Evolutionary conservation across 2,329 filamentous ascomycete genomes (phyloP).

Genomic region (Ceratocystis variospora): DNA sequence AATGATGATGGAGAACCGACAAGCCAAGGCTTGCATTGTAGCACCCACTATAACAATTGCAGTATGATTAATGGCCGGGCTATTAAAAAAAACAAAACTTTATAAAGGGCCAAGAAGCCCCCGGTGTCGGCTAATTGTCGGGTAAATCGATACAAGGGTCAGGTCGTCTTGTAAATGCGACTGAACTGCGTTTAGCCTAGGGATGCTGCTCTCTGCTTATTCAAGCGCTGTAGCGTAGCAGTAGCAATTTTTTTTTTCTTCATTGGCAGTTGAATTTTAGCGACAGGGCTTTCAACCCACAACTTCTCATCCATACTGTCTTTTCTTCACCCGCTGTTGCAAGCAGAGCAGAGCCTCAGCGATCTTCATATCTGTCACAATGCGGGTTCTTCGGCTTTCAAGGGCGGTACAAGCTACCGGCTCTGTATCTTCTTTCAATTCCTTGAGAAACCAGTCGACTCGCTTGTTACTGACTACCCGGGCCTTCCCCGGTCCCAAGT

Average conservation of each 20-base stretch:
- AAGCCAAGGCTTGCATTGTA: background rate
- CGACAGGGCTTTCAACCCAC: background rate
- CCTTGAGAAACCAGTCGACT: conserved; percentile 12
- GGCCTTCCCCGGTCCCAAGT: conserved; percentile 5
- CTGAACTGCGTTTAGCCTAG: background rate
- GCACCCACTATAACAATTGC: background rate
- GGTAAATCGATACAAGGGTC: background rate
- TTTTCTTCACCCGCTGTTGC: background rate
- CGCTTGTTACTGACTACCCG: conserved; percentile 11
- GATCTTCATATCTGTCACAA: conserved; percentile 9
- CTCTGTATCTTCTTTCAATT: conserved; percentile 7
- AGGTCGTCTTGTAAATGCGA: background rate
- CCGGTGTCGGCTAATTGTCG: background rate
- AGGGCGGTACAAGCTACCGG: conserved; percentile 11
- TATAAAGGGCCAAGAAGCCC: background rate
- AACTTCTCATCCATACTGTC: background rate
- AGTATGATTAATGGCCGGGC: background rate
- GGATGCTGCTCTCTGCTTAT: background rate
- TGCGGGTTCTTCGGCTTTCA: conserved; percentile 18
- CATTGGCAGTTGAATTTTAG: background rate
- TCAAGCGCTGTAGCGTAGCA: background rate
- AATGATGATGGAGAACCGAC: background rate
- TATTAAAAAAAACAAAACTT: background rate
- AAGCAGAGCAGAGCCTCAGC: background rate
- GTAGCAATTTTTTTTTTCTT: conserved; percentile 16